A percentile compares a stretch with the other conserved stretches of the same genome.
These are phyloP conservation scores for Penicillium maclennaniae DNA, from an alignment of 495 filamentous ascomycete species.

Conservation along the genomic window DNA sequence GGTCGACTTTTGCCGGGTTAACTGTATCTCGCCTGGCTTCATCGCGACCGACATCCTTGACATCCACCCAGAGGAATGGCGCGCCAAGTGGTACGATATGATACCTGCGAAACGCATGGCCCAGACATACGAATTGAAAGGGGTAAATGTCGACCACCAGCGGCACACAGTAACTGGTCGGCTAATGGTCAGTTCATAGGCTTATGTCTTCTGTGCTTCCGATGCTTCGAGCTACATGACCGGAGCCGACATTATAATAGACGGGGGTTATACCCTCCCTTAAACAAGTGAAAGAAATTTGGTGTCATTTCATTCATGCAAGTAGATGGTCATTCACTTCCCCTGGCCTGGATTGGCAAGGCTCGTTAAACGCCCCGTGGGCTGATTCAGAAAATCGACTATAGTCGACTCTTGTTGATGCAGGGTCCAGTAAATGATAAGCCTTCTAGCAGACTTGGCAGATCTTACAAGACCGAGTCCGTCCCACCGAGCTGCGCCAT, in stretches of 20 bases:
- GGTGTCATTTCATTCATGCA: background rate
- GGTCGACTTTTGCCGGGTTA: conserved; percentile 39
- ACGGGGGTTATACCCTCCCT: conserved; percentile 33
- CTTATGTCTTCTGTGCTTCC: conserved; percentile 31
- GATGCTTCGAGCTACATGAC: conserved; percentile 39
- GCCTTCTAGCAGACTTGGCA: background rate
- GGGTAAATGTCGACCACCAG: conserved; percentile 15
- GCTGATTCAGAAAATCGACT: conserved; percentile 21
- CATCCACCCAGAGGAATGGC: conserved; percentile 20
- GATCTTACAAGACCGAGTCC: conserved; percentile 11
- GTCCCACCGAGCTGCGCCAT: conserved; percentile 15
- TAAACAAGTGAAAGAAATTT: background rate
- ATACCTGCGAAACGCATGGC: conserved; percentile 32
- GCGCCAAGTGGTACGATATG: conserved; percentile 24
- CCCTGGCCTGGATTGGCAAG: background rate
- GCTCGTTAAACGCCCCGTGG: conserved; percentile 11
- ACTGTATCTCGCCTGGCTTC: conserved; percentile 44
- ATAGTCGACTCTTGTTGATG: conserved; percentile 18
- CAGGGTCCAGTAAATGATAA: background rate
- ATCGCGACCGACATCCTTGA: conserved; percentile 37
- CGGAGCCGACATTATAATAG: conserved; percentile 31
- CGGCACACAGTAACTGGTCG: too few species aligned
- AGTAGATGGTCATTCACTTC: background rate
- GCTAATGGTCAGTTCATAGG: background rate
- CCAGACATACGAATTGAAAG: conserved; percentile 30